Percentiles rank a stretch among this genome's conserved stretches.
These are phyloP conservation scores for Suhomyces choctaworum DNA, from an alignment of 1,139 yeast species.

Conservation along the genomic window DNA sequence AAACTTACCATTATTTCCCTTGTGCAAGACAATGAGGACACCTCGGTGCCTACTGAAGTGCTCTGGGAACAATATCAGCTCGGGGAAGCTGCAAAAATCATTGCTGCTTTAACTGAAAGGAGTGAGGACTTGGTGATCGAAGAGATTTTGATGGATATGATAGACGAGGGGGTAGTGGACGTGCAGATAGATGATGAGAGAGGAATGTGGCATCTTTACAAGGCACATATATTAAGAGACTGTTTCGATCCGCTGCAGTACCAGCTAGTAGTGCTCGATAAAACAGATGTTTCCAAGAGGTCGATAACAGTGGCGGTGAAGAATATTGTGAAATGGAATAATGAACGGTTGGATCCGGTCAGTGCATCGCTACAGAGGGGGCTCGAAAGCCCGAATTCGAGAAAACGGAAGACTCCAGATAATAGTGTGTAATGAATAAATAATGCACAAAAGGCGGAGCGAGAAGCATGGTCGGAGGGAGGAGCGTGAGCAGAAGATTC, in stretches of 20 bases:
- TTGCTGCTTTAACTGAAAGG: slow-evolving; percentile 5
- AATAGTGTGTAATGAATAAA: slow-evolving; percentile 2
- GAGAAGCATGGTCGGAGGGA: too few relatives aligned
- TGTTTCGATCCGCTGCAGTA: slow-evolving; percentile 28
- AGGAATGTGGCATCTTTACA: slow-evolving; percentile 21
- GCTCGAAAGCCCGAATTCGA: slow-evolving; percentile 9
- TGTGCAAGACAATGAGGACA: slow-evolving; percentile 27
- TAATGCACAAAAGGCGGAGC: too few relatives aligned
- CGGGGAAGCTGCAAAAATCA: slow-evolving; percentile 14
- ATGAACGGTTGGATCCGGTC: slow-evolving; percentile 19
- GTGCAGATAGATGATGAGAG: slow-evolving; percentile 32
- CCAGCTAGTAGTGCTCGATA: slow-evolving; percentile 23
- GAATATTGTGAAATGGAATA: slow-evolving; percentile 25
- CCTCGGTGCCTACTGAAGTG: slow-evolving; percentile 16
- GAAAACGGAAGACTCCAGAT: slow-evolving; percentile 17
- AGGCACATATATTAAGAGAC: slow-evolving; percentile 28
- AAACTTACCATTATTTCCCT: slow-evolving; percentile 31
- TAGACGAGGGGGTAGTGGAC: slow-evolving; percentile 27
- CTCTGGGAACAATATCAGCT: slow-evolving; percentile 25
- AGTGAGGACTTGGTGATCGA: slow-evolving; percentile 18
- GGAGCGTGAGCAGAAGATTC: too few relatives aligned
- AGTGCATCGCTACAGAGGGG: slow-evolving; percentile 9
- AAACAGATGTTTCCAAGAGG: slow-evolving; percentile 23
- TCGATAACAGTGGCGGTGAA: slow-evolving; percentile 20
- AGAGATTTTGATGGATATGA: slow-evolving; percentile 23